Base-by-base conservation (phyloP, 2,329 filamentous ascomycete species). In the Xylariaceae sp. region DNA sequence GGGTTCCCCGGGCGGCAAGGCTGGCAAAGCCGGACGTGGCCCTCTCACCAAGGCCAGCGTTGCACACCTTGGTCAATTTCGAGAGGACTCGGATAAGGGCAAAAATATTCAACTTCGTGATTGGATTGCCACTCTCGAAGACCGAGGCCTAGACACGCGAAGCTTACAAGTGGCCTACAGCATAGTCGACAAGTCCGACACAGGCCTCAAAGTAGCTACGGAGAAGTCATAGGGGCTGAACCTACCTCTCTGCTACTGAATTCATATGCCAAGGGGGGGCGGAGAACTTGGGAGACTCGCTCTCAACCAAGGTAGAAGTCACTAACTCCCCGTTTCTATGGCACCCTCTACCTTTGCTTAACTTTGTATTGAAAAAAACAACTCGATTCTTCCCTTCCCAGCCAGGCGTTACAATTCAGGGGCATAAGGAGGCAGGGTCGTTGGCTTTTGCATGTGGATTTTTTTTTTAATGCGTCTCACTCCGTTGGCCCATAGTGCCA, bases 51-150 rank as follows among this genome's bases (percentile, higher is more conserved):
- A 75, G 1, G 80, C 83, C 35, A 79, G 81, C 12, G 77, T 81
- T 29, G 83, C 84, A 51, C 81, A 84, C 51, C 73, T 89, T 39
- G 89, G 89, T n/a, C 78, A 80, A 12, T 89, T 86, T 80, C 81
- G 89, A 56, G 91, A 96, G 70, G 86, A 90, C 64, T 84, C 83
- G 51, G 83, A 86, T 27, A 87, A 86, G 67, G 90, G 89, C 34
- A 81, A 79, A 62, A 85, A 86, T 30, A 89, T 96, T 47, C 91
- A 96, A 73, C 75, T 95, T 50, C 81, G 92, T 52, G 92, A 96
- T 70, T 85, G 91, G 75, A 76, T 95, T 12, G 77, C 83, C 26
- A 88, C 88, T 56, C 77, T 96, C 46, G 91, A 96, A 70, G 77
- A 84, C 49, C 89, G 95, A 67, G 87, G 88, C 1, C 79, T 77